Evolutionary conservation across 139 green algal genomes (phyloP).

Genomic region (Pleodorina starrii): DNA sequence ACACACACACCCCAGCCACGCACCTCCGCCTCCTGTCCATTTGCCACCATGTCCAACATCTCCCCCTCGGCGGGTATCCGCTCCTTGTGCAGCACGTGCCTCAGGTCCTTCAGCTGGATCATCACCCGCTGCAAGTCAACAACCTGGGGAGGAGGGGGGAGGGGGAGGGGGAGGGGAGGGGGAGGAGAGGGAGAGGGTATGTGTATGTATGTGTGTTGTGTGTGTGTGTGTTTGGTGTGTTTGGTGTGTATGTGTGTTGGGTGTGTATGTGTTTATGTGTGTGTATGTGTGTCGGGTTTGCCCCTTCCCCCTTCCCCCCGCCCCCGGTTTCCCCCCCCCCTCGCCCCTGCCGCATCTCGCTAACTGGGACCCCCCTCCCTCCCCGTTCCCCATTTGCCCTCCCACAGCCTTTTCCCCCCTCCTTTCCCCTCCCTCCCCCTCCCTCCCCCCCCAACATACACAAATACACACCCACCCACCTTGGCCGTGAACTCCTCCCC

Average conservation of each 20-base stretch:
- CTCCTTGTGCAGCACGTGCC: conserved; percentile 37
- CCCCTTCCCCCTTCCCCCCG: too few species aligned
- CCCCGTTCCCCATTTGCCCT: too few species aligned
- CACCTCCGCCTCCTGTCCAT: conserved; percentile 11
- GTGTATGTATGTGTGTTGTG: too few species aligned
- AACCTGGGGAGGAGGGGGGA: neutral
- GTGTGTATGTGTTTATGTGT: too few species aligned
- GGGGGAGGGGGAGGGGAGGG: neutral
- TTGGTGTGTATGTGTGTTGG: too few species aligned
- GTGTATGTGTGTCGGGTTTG: too few species aligned
- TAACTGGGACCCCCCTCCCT: too few species aligned
- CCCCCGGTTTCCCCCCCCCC: too few species aligned
- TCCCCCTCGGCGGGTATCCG: neutral
- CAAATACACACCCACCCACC: neutral
- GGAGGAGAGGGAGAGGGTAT: too few species aligned
- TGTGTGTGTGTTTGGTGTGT: too few species aligned
- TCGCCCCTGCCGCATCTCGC: too few species aligned
- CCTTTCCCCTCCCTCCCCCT: neutral
- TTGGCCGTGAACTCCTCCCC: conserved; percentile 26
- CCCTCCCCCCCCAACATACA: neutral
- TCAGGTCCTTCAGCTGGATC: neutral
- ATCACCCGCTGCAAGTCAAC: conserved; percentile 33
- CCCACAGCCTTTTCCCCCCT: neutral
- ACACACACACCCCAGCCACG: neutral
- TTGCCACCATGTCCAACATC: conserved; percentile 29